A percentile compares a stretch with the other conserved stretches of the same genome.
Conservation (phyloP, 2,329 filamentous ascomycete species). For the Emergomyces africanus region DNA sequence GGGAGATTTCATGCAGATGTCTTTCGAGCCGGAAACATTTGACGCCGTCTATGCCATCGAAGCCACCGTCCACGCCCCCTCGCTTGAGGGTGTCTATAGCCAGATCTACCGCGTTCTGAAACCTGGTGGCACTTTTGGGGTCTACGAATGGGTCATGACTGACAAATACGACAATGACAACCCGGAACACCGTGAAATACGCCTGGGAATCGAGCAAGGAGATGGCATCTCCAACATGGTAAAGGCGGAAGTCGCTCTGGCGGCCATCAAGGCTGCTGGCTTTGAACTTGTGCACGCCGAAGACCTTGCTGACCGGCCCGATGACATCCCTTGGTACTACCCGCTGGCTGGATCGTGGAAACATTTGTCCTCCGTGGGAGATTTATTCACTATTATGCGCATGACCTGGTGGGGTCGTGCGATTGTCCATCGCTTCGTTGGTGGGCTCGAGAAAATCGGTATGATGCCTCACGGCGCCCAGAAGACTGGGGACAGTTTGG, state of each 20-base stretch:
- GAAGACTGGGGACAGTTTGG: slow-evolving; percentile 89
- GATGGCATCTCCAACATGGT: slow-evolving; percentile 98
- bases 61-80: slow-evolving; percentile 88
- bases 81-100: slow-evolving; percentile 79
- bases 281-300: slow-evolving; percentile 76
- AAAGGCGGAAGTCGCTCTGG: slow-evolving; percentile 64
- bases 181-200: slow-evolving; percentile 73
- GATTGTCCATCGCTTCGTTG: slow-evolving; percentile 63
- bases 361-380: slow-evolving; percentile 66
- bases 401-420: slow-evolving; percentile 79
- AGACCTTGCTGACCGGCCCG: slow-evolving; percentile 66
- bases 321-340: slow-evolving; percentile 85
- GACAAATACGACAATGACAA: slow-evolving; percentile 87
- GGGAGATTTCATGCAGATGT: slow-evolving; percentile 99
- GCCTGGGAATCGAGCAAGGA: slow-evolving; percentile 87
- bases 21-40: slow-evolving; percentile 81
- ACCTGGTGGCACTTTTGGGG: slow-evolving; percentile 88
- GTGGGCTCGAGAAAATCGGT: slow-evolving; percentile 58
- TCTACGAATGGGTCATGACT: slow-evolving; percentile 99
- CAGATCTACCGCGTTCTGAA: slow-evolving; percentile 94
- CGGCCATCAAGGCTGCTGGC: slow-evolving; percentile 74
- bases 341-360: slow-evolving; percentile 73
- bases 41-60: slow-evolving; percentile 97
- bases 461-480: slow-evolving; percentile 72
- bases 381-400: slow-evolving; percentile 69